These are phyloP conservation scores for Ramaria rubella DNA, from an alignment of 768 basidiomycete genomes.

Conservation along the genomic window DNA sequence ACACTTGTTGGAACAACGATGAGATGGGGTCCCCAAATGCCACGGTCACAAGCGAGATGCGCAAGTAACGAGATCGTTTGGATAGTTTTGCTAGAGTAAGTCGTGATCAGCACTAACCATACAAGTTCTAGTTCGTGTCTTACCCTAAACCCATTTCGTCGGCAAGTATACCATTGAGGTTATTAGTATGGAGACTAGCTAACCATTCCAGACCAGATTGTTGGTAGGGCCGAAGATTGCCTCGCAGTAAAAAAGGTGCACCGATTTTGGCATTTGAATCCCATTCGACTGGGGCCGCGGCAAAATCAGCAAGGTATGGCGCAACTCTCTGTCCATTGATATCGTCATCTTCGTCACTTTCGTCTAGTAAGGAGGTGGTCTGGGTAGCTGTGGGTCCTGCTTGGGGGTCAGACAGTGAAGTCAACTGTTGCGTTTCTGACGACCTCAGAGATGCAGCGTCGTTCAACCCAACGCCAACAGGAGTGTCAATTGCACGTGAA, in stretches of 20 bases:
- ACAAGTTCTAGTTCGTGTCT: slow-evolving; percentile 35
- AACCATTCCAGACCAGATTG: slow-evolving; percentile 93
- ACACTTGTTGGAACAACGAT: slow-evolving; percentile 87
- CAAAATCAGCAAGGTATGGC: slow-evolving; percentile 56
- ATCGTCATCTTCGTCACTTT: background rate
- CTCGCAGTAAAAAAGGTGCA: slow-evolving; percentile 73
- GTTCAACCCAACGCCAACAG: background rate
- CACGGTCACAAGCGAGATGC: slow-evolving; percentile 83
- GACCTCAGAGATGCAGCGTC: no score
- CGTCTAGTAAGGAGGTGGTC: background rate
- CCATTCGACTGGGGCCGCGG: slow-evolving; percentile 69
- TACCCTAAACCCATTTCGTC: slow-evolving; percentile 96
- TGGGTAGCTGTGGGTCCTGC: background rate
- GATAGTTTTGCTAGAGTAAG: slow-evolving; percentile 73
- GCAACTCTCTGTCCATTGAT: slow-evolving; percentile 17
- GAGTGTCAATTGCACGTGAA: background rate
- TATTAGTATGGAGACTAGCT: slow-evolving; percentile 74
- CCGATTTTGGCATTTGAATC: slow-evolving; percentile 49
- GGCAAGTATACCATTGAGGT: slow-evolving; percentile 76
- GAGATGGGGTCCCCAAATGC: slow-evolving; percentile 90
- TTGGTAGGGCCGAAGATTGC: slow-evolving; percentile 87
- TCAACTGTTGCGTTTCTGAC: no score
- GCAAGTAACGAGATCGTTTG: slow-evolving; percentile 94
- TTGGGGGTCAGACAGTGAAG: background rate
- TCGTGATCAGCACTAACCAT: slow-evolving; percentile 16